These are phyloP conservation scores for Colletotrichum abscissum DNA, from an alignment of 2,329 filamentous ascomycete genomes.

Conservation along the genomic window DNA sequence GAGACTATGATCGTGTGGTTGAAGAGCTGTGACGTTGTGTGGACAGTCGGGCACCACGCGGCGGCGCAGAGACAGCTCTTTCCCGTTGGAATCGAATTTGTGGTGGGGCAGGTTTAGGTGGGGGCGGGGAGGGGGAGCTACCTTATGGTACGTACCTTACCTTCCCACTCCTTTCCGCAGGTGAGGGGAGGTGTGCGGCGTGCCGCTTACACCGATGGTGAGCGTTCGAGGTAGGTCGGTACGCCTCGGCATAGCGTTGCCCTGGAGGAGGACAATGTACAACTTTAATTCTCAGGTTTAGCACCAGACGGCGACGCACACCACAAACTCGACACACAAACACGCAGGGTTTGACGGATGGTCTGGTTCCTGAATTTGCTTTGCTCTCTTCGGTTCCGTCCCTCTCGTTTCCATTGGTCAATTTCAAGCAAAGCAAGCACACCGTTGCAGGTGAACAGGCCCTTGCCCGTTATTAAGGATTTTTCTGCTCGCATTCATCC, in stretches of 20 bases:
- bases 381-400: constrained; percentile 7
- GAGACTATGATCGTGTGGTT: not conserved
- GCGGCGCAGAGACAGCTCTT: not conserved
- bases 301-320: not conserved
- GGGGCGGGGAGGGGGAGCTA: constrained; percentile 21
- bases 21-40: not conserved
- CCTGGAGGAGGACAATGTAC: not conserved
- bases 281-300: constrained; percentile 9
- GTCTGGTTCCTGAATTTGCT: constrained; percentile 28
- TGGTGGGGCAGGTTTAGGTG: constrained; percentile 22
- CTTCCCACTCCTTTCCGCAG: not conserved
- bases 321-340: too few relatives aligned
- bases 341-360: constrained; percentile 12
- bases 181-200: not conserved
- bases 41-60: not conserved
- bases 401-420: constrained; percentile 16
- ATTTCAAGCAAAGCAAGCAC: not conserved
- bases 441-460: constrained; percentile 4
- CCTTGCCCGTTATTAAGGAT: constrained; percentile 16
- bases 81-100: constrained; percentile 19
- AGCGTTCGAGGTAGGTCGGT: constrained; percentile 25
- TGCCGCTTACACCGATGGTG: constrained; percentile 22
- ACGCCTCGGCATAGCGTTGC: constrained; percentile 29
- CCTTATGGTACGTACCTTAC: too few relatives aligned
- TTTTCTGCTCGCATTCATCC: constrained; percentile 33